These are phyloP conservation scores for Akanthomyces dipterigenus DNA, from an alignment of 2,329 filamentous ascomycete species.

Conservation along the genomic window DNA sequence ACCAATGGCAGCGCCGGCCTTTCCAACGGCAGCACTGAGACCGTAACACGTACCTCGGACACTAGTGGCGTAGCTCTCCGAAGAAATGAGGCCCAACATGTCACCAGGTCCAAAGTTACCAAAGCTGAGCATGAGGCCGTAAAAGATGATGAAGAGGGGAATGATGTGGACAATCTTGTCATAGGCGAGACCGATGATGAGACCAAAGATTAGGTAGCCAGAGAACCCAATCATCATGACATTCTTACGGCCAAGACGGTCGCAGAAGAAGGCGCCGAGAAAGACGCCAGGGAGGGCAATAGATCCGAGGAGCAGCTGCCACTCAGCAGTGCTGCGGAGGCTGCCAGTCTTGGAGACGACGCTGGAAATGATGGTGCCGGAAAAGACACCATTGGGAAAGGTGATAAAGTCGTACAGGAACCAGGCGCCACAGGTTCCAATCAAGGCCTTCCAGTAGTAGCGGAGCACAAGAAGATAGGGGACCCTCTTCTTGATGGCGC, in stretches of 20 bases:
- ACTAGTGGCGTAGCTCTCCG: constrained; percentile 45
- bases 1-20: constrained; percentile 44
- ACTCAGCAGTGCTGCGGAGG: constrained; percentile 37
- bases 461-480: constrained; percentile 42
- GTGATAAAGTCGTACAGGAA: constrained; percentile 46
- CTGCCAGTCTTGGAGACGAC: constrained; percentile 26
- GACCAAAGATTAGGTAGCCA: constrained; percentile 43
- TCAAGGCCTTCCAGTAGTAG: constrained; percentile 48
- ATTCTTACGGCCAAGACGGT: constrained; percentile 40
- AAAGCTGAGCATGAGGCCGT: constrained; percentile 43
- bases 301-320: constrained; percentile 39
- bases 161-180: constrained; percentile 40
- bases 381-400: constrained; percentile 42
- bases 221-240: constrained; percentile 45
- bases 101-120: constrained; percentile 45
- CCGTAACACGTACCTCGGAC: constrained; percentile 45
- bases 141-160: constrained; percentile 45
- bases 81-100: constrained; percentile 43
- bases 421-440: constrained; percentile 49
- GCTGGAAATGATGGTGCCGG: constrained; percentile 35
- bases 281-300: constrained; percentile 43
- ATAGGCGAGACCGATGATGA: constrained; percentile 44
- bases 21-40: constrained; percentile 43
- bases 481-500: constrained; percentile 45
- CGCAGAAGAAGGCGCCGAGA: constrained; percentile 40